Conservation (phyloP, 306 rosid genomes). For the Styphnolobium japonicum region DNA sequence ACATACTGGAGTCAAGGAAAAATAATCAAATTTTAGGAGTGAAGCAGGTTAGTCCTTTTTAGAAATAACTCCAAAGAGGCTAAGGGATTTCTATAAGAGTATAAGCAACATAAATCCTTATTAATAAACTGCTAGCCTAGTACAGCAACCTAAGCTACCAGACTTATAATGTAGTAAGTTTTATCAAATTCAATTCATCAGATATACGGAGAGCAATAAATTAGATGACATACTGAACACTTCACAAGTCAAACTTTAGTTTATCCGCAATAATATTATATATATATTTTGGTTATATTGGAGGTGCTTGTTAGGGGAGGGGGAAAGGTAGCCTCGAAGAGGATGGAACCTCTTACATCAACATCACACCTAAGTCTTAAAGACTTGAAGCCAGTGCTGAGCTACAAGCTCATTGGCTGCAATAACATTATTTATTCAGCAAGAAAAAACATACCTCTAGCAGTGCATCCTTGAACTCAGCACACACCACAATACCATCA, state of each 20-base stretch:
- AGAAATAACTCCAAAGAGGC: conserved; percentile 9
- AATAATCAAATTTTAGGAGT: neutral
- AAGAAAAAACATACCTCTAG: conserved; percentile 55
- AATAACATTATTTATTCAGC: neutral
- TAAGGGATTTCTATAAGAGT: neutral
- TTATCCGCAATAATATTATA: neutral
- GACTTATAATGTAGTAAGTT: neutral
- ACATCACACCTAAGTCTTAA: too few species aligned
- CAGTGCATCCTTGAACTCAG: conserved; percentile 79
- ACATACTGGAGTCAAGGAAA: neutral
- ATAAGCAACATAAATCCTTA: neutral
- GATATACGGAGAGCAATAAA: neutral
- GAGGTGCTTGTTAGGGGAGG: too few species aligned
- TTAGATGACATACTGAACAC: conserved; percentile 4
- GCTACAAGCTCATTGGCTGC: too few species aligned
- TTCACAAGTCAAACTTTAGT: conserved; percentile 6
- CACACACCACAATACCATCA: conserved; percentile 91
- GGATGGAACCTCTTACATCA: too few species aligned
- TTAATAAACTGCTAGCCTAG: neutral
- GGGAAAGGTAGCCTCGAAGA: too few species aligned
- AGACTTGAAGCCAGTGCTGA: too few species aligned
- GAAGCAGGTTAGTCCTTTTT: neutral
- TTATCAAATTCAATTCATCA: neutral
- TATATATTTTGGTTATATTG: too few species aligned
- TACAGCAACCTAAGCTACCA: conserved; percentile 2